These are phyloP conservation scores for Dichomitus squalens DNA, from an alignment of 1,284 basidiomycete species.

Conservation along the genomic window DNA sequence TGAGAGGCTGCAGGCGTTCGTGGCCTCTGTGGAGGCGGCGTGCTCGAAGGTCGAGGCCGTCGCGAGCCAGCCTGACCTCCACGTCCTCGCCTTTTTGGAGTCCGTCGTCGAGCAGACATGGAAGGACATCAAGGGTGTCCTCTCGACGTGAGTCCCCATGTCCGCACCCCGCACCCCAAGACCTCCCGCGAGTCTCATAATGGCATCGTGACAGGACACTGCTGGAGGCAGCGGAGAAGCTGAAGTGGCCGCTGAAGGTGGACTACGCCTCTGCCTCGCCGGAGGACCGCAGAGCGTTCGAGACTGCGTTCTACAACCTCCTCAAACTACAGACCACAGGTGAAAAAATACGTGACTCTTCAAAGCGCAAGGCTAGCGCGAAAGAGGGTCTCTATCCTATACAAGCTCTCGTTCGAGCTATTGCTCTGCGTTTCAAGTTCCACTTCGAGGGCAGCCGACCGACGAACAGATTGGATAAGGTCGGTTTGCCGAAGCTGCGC, in stretches of 20 bases:
- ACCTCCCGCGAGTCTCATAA: conserved; percentile 13
- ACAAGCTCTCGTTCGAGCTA: conserved; percentile 83
- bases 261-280: conserved; percentile 56
- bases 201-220: conserved; percentile 49
- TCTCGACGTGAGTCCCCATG: conserved; percentile 58
- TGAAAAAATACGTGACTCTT: conserved; percentile 43
- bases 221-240: conserved; percentile 62
- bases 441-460: conserved; percentile 89
- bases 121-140: conserved; percentile 65
- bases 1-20: conserved; percentile 61
- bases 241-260: conserved; percentile 82
- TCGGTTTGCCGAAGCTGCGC: conserved; percentile 30
- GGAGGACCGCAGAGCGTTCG: conserved; percentile 65
- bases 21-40: conserved; percentile 46
- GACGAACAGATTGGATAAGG: conserved; percentile 95
- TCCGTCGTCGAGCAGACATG: conserved; percentile 70
- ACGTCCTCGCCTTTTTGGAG: conserved; percentile 60
- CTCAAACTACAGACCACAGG: conserved; percentile 78
- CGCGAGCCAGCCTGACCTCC: conserved; percentile 47
- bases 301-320: conserved; percentile 73
- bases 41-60: conserved; percentile 50
- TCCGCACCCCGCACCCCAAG: background rate
- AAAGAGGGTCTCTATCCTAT: conserved; percentile 69
- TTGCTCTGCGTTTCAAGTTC: conserved; percentile 90
- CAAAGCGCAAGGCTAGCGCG: conserved; percentile 16